phyloP scores from a whole-genome alignment of 768 basidiomycete species.

The Hericium coralloides region DNA sequence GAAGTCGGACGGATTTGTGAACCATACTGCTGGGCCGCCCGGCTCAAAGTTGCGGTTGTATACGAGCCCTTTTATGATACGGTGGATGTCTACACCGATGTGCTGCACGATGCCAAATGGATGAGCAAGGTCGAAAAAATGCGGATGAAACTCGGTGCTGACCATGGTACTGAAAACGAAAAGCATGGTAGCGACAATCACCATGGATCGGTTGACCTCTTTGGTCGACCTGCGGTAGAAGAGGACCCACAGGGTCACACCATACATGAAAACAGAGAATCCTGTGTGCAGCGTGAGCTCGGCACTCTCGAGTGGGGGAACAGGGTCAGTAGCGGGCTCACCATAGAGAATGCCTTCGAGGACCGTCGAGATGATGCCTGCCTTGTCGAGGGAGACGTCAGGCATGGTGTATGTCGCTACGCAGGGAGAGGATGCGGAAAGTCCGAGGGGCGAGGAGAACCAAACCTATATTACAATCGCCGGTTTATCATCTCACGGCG shows the following conservation, averaged over 20 bases:
- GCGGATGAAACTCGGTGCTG: background rate
- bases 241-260: background rate
- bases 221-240: background rate
- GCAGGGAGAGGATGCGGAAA: background rate
- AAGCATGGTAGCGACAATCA: background rate
- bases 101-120: background rate
- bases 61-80: constrained; percentile 18
- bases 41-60: constrained; percentile 11
- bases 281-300: background rate
- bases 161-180: constrained; percentile 4
- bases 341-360: constrained; percentile 1
- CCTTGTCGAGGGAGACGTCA: background rate
- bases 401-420: no score
- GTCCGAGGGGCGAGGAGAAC: background rate
- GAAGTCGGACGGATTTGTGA: constrained; percentile 18
- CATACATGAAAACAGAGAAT: constrained; percentile 3
- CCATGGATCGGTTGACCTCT: constrained; percentile 1
- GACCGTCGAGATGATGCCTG: background rate
- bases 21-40: constrained; percentile 17
- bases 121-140: background rate
- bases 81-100: background rate
- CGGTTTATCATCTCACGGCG: no score
- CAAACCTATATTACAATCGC: background rate
- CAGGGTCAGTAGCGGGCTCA: background rate
- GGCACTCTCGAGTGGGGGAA: no score